Conservation (phyloP, 2,329 filamentous ascomycete genomes). For the Xylaria digitata region DNA sequence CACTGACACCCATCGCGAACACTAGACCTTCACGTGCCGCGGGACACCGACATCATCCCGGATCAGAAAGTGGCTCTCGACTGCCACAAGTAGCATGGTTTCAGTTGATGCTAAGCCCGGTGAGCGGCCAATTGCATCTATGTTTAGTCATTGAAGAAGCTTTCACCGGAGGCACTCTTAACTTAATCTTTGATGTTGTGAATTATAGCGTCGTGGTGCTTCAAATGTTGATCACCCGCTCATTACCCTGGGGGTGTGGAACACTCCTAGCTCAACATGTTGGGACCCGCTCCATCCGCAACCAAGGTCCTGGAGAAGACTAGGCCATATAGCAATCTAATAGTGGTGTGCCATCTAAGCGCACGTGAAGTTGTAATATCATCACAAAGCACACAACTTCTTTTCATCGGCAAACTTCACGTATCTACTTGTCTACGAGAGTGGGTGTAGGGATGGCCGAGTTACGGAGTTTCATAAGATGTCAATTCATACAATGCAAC, state of each 20-base stretch:
- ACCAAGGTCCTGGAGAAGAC: not conserved
- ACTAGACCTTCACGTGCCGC: not conserved
- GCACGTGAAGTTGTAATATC: slow-evolving; percentile 8
- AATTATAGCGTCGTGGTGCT: not conserved
- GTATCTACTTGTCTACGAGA: not conserved
- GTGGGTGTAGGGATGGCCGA: not conserved
- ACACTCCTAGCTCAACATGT: not conserved
- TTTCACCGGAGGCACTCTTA: slow-evolving; percentile 2
- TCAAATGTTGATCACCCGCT: not conserved
- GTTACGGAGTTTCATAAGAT: too few species aligned
- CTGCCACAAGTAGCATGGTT: not conserved
- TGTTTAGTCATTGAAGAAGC: not conserved
- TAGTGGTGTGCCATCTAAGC: slow-evolving; percentile 9
- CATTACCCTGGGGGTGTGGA: not conserved
- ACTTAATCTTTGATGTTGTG: not conserved
- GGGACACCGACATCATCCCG: not conserved
- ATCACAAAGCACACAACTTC: not conserved
- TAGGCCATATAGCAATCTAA: not conserved
- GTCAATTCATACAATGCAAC: not conserved
- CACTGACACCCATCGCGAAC: not conserved
- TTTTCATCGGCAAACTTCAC: slow-evolving; percentile 7
- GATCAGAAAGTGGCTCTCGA: not conserved
- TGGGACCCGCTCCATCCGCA: not conserved
- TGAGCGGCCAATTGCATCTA: slow-evolving; percentile 11
- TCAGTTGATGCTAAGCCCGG: not conserved